Percentiles rank a stretch among this genome's conserved stretches.
phyloP scores from a whole-genome alignment of 768 basidiomycete species.

The Favolaschia claudopus region DNA sequence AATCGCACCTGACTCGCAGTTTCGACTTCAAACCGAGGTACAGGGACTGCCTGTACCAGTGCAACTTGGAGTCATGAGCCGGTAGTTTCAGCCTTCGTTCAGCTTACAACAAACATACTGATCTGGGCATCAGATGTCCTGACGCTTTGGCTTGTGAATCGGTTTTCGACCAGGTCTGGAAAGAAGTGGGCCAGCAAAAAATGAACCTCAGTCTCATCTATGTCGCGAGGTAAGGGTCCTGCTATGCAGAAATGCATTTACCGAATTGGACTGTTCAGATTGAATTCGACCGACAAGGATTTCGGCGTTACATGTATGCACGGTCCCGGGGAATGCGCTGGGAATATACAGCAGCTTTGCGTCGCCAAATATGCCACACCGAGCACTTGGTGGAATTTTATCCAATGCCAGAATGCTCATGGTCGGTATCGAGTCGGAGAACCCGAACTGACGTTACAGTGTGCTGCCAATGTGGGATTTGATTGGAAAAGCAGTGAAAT shows the following conservation, averaged over 20 bases:
- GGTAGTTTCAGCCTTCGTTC: conserved; percentile 6
- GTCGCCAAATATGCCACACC: conserved; percentile 63
- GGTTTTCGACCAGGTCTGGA: conserved; percentile 75
- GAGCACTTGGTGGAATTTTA: conserved; percentile 90
- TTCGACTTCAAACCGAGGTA: neutral
- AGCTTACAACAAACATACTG: neutral
- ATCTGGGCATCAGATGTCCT: conserved; percentile 53
- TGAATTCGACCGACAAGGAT: conserved; percentile 67
- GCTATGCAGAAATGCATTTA: conserved; percentile 20
- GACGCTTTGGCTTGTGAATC: conserved; percentile 86
- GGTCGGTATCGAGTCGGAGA: conserved; percentile 69
- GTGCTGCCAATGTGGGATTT: conserved; percentile 68
- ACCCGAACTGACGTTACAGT: conserved; percentile 67
- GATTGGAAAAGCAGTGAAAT: conserved; percentile 72
- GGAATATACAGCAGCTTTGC: conserved; percentile 91
- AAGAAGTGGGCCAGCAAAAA: conserved; percentile 65
- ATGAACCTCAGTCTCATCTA: conserved; percentile 76
- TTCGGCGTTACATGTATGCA: conserved; percentile 88
- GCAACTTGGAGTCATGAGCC: conserved; percentile 61
- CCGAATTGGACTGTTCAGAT: conserved; percentile 44
- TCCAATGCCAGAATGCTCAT: conserved; percentile 81
- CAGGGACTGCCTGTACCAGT: conserved; percentile 51
- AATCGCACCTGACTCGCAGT: too few relatives aligned
- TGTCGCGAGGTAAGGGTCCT: conserved; percentile 65
- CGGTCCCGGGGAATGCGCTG: conserved; percentile 82